Conservation (phyloP, 768 basidiomycete genomes). For the Lentinula edodes region DNA sequence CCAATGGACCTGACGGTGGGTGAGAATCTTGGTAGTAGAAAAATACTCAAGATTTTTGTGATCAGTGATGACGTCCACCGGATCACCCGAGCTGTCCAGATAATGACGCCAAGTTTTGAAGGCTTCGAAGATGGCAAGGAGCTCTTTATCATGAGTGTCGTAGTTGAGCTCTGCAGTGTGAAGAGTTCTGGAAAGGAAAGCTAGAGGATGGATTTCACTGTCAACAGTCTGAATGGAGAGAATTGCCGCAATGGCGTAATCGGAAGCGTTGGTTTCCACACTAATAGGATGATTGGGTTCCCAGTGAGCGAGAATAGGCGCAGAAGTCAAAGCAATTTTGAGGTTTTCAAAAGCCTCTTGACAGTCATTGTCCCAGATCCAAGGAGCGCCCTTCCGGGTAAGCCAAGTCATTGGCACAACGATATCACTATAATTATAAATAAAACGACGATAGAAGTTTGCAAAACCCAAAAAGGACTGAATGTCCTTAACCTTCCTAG, state of each 20-base stretch:
- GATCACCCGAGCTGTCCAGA: neutral
- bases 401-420: constrained; percentile 22
- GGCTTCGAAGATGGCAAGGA: neutral
- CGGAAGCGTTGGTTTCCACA: neutral
- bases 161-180: neutral
- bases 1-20: neutral
- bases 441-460: constrained; percentile 32
- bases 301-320: constrained; percentile 20
- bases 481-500: constrained; percentile 23
- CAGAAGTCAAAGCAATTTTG: constrained; percentile 19
- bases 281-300: constrained; percentile 1
- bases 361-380: constrained; percentile 17
- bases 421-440: constrained; percentile 24
- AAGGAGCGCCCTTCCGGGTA: constrained; percentile 18
- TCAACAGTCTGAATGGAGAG: neutral
- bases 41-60: neutral
- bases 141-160: neutral
- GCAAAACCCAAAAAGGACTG: constrained; percentile 37
- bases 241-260: neutral
- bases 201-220: neutral
- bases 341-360: constrained; percentile 22
- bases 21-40: neutral
- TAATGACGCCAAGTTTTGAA: neutral
- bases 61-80: neutral
- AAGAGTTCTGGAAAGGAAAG: neutral